These are phyloP conservation scores for Zoysia matrella DNA, from an alignment of 202 grass and related monocot species.

Conservation along the genomic window DNA sequence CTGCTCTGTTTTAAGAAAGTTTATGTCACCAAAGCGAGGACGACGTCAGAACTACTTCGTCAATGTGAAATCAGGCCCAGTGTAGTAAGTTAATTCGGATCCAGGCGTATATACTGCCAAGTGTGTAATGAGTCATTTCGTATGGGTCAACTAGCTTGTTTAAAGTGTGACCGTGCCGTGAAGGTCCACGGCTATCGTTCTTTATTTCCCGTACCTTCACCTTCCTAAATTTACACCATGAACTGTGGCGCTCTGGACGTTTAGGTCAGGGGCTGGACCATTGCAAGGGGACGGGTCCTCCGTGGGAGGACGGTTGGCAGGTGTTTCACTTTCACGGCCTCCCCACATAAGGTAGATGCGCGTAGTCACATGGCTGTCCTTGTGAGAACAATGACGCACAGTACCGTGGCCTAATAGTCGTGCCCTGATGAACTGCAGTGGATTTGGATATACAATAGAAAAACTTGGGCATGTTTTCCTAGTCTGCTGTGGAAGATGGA, in stretches of 20 bases:
- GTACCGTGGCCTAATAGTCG: constrained; percentile 35
- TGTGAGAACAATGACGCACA: constrained; percentile 45
- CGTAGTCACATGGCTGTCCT: constrained; percentile 52
- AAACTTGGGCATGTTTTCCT: constrained; percentile 35
- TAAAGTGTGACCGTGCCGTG: no score
- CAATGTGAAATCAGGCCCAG: no score
- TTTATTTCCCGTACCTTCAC: constrained; percentile 28
- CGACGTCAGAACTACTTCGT: no score
- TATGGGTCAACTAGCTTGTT: no score
- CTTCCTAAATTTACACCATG: constrained; percentile 46
- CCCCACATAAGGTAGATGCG: constrained; percentile 23
- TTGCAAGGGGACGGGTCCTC: constrained; percentile 7
- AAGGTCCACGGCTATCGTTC: constrained; percentile 26
- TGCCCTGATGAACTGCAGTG: constrained; percentile 17
- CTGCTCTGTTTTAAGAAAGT: no score
- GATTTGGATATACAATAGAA: constrained; percentile 49
- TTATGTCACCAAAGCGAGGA: no score
- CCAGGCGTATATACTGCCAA: no score
- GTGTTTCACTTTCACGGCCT: constrained; percentile 49
- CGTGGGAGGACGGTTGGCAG: constrained; percentile 32
- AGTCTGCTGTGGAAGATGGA: neutral
- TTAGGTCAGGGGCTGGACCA: constrained; percentile 37
- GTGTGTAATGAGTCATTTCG: no score
- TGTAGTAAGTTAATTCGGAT: no score
- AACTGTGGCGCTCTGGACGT: constrained; percentile 19